phyloP scores from a whole-genome alignment of 2,329 filamentous ascomycete species.

The Lecanosticta acicola region DNA sequence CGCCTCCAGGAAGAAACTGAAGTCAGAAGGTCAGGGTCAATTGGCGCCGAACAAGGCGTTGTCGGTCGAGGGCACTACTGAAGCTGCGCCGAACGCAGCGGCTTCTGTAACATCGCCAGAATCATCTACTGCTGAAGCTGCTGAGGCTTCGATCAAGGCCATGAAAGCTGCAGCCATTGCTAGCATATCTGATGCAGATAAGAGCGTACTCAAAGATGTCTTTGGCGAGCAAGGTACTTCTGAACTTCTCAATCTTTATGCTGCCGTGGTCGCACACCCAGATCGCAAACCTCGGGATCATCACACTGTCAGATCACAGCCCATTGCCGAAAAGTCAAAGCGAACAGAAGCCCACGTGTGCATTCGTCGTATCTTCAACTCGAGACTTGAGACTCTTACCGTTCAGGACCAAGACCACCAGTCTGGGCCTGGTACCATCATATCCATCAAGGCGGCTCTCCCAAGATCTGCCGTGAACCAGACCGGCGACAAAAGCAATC shows the following conservation, averaged over 20 bases:
- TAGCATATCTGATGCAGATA: constrained; percentile 36
- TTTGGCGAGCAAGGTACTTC: constrained; percentile 50
- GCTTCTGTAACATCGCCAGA: constrained; percentile 3
- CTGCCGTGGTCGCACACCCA: constrained; percentile 49
- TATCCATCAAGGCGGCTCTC: constrained; percentile 50
- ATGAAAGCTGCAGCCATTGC: constrained; percentile 17
- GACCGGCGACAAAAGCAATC: constrained; percentile 15
- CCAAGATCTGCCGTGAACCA: constrained; percentile 24
- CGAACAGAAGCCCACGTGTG: constrained; percentile 60
- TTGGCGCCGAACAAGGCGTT: constrained; percentile 3
- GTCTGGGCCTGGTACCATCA: constrained; percentile 52
- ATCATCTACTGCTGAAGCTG: not conserved
- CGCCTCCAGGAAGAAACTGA: constrained; percentile 15
- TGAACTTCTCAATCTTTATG: constrained; percentile 52
- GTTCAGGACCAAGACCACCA: constrained; percentile 55
- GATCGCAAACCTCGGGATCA: constrained; percentile 53
- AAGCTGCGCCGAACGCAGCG: not conserved
- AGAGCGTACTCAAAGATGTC: constrained; percentile 35
- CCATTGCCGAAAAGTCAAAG: constrained; percentile 55
- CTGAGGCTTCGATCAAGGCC: constrained; percentile 3
- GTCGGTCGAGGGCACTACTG: not conserved
- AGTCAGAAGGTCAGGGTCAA: constrained; percentile 5
- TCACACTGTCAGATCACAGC: constrained; percentile 47
- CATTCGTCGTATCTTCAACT: constrained; percentile 74
- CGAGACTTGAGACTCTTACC: constrained; percentile 70